Evolutionary conservation across 1,284 basidiomycete species (phyloP).

Genomic region (Fomitiporia mediterranea): DNA sequence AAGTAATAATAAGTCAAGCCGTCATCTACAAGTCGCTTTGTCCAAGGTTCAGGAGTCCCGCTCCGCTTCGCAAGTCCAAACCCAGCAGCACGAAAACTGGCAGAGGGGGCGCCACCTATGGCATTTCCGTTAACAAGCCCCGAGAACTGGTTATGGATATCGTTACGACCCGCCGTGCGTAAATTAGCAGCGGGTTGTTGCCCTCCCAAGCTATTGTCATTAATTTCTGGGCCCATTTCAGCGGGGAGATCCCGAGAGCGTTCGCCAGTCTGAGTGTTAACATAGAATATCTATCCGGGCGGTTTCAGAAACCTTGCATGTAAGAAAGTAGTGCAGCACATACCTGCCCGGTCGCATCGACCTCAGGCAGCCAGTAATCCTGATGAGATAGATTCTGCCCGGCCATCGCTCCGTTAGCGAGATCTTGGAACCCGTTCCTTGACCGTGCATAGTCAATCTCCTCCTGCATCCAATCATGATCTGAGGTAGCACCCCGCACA

Average conservation of each 20-base stretch:
- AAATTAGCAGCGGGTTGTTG: conserved; percentile 50
- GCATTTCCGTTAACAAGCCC: conserved; percentile 27
- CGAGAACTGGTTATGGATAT: conserved; percentile 38
- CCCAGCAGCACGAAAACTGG: conserved; percentile 38
- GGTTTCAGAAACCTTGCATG: conserved; percentile 6
- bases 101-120: conserved; percentile 21
- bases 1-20: conserved; percentile 79
- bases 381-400: conserved; percentile 34
- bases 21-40: conserved; percentile 75
- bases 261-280: conserved; percentile 88
- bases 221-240: conserved; percentile 53
- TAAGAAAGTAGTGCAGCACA: no score
- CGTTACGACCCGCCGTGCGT: conserved; percentile 48
- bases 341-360: conserved; percentile 70
- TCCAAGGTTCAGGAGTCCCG: conserved; percentile 74
- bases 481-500: conserved; percentile 42
- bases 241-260: conserved; percentile 81
- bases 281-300: conserved; percentile 76
- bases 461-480: conserved; percentile 39
- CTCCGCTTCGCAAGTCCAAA: conserved; percentile 57
- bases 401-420: conserved; percentile 26
- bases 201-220: conserved; percentile 56
- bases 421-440: conserved; percentile 25
- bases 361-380: conserved; percentile 78
- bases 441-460: conserved; percentile 30